Evolutionary conservation across 2,329 filamentous ascomycete genomes (phyloP), one percentile per base, ranked within the genome.

Genomic region (Colletotrichum falcatum): DNA sequence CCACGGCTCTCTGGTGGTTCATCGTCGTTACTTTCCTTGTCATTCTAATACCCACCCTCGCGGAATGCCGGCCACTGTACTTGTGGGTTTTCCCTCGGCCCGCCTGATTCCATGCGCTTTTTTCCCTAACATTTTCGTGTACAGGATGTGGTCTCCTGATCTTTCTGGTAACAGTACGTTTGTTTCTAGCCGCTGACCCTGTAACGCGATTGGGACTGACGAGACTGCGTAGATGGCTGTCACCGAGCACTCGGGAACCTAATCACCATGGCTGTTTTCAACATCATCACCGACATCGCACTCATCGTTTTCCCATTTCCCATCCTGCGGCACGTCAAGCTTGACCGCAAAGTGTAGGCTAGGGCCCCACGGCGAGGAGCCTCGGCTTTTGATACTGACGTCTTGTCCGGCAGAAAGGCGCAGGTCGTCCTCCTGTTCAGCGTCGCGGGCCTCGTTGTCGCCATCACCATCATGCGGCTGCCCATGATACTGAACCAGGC

Each of bases 231-330:
- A 73, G 60, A 73, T 16, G 60, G 63, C 18, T 77, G 77, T 49
- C 72, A 76, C 18, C 73, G 74, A 51, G 77, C 74, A 1, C 23
- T 78, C 1, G 77, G 70, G 28, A 77, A 79, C 30, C 66, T 79
- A 0, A 65, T 79, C 18, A 54, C 76, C 0, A 79, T 79, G 77
- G 77, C 73, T 1, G 72, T 76, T 6, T 79, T 75, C 53, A 79
- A 79, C 18, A 76, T 78, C 20, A 53, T 79, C 5, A 74, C 77
- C 53, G 76, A 78, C 42, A 28, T 79, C 4, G 75, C 76, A 0
- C 75, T 79, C 7, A 78, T 79, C 23, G 68, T 78, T 7, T 74
- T 79, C 0, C 77, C 77, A 0, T 77, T 79, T 48, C 78, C 78
- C 6, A 78, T 79, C 33, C 71, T 79, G 1, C 73, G 74, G 12